phyloP scores from a whole-genome alignment of 2,329 filamentous ascomycete species.

The Botrytis pseudocinerea region DNA sequence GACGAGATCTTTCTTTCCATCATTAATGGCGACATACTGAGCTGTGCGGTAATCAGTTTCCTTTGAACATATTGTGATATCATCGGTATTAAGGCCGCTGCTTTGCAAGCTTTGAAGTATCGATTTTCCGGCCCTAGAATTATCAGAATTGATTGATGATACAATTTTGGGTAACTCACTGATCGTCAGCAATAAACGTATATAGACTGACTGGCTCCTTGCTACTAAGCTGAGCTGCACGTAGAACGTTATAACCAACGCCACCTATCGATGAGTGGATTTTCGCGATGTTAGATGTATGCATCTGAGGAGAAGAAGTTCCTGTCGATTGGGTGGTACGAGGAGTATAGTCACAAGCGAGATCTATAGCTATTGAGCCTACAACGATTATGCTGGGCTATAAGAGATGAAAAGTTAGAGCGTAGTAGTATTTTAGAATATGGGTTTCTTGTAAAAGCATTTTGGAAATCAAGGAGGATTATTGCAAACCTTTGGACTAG shows the following conservation, averaged over 20 bases:
- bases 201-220: slow-evolving; percentile 67
- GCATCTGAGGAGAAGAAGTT: slow-evolving; percentile 42
- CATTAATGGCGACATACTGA: slow-evolving; percentile 90
- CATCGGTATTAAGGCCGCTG: slow-evolving; percentile 63
- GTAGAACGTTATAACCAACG: slow-evolving; percentile 88
- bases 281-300: slow-evolving; percentile 82
- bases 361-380: slow-evolving; percentile 85
- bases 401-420: neutral
- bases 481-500: slow-evolving; percentile 5
- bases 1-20: slow-evolving; percentile 77
- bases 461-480: neutral
- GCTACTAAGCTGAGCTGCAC: slow-evolving; percentile 72
- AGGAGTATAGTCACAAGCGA: slow-evolving; percentile 74
- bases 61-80: slow-evolving; percentile 47
- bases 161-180: slow-evolving; percentile 47
- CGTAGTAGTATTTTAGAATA: neutral
- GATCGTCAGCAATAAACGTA: slow-evolving; percentile 78
- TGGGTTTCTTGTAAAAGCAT: neutral
- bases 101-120: slow-evolving; percentile 66
- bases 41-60: slow-evolving; percentile 61
- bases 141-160: neutral
- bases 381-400: slow-evolving; percentile 70
- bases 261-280: slow-evolving; percentile 86
- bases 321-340: slow-evolving; percentile 43
- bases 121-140: slow-evolving; percentile 66